Conservation (phyloP, 2,329 filamentous ascomycete genomes). For the Xylaria digitata region DNA sequence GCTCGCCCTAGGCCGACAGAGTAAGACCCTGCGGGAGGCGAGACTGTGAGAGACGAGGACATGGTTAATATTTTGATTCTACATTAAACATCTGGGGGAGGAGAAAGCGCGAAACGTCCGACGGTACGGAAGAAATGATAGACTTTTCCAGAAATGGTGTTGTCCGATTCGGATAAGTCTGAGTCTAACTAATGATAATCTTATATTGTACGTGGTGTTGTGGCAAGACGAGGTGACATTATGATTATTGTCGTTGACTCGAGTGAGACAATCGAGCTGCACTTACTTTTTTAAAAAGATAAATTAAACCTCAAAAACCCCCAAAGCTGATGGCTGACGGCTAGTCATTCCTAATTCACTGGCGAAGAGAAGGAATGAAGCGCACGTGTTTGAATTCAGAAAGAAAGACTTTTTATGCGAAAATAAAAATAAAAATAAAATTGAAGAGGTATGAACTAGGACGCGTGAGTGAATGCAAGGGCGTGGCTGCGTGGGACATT, state of each 20-base stretch:
- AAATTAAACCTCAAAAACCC: too few relatives aligned
- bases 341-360: slow-evolving; percentile 1
- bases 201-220: slow-evolving; percentile 23
- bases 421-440: slow-evolving; percentile 5
- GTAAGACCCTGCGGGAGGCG: slow-evolving; percentile 27
- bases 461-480: background rate
- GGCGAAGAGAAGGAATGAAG: slow-evolving; percentile 1
- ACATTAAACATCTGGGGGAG: slow-evolving; percentile 1
- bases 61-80: slow-evolving; percentile 44
- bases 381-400: slow-evolving; percentile 9
- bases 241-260: slow-evolving; percentile 21
- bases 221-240: slow-evolving; percentile 31
- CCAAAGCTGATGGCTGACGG: background rate
- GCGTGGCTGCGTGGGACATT: background rate
- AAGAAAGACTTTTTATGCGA: background rate
- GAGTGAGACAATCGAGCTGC: slow-evolving; percentile 28
- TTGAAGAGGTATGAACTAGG: background rate
- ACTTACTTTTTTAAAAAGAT: slow-evolving; percentile 29
- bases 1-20: slow-evolving; percentile 40
- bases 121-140: slow-evolving; percentile 13
- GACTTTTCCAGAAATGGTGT: background rate
- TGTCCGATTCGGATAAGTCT: slow-evolving; percentile 21
- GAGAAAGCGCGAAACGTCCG: background rate
- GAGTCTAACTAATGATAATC: slow-evolving; percentile 17
- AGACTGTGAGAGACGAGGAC: slow-evolving; percentile 38